These are phyloP conservation scores for Coemansia umbellata DNA, from an alignment of 192 early-diverging fungal species.

Conservation along the genomic window DNA sequence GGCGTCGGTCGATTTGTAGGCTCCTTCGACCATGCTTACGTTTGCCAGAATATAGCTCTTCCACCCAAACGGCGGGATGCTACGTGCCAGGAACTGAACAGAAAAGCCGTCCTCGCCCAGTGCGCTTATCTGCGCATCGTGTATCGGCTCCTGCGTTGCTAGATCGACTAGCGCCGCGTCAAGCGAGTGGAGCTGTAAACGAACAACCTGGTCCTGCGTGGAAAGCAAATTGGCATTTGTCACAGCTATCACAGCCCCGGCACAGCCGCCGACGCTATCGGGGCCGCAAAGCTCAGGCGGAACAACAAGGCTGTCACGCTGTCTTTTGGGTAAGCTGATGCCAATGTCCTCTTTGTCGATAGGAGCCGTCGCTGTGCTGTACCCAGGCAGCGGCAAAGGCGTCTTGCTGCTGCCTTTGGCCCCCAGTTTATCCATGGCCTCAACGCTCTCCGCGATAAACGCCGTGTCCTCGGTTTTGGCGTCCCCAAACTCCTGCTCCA, in stretches of 20 bases:
- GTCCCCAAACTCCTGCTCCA: not conserved
- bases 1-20: not conserved
- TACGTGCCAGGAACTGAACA: slow-evolving; percentile 32
- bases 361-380: slow-evolving; percentile 12
- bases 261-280: slow-evolving; percentile 1
- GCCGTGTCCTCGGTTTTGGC: not conserved
- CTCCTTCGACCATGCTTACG: not conserved
- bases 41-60: slow-evolving; percentile 15
- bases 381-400: not conserved
- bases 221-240: slow-evolving; percentile 20
- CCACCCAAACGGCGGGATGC: slow-evolving; percentile 21
- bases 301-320: too few relatives aligned
- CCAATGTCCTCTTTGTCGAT: not conserved
- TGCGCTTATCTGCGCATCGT: not conserved
- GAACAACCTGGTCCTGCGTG: slow-evolving; percentile 28
- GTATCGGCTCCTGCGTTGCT: not conserved
- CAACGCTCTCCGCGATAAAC: not conserved
- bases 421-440: too few relatives aligned
- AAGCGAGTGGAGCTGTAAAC: slow-evolving; percentile 15
- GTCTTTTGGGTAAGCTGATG: too few relatives aligned
- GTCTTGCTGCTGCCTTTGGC: too few relatives aligned
- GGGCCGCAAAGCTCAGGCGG: too few relatives aligned
- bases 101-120: not conserved
- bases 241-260: slow-evolving; percentile 10
- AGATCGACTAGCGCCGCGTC: slow-evolving; percentile 17